phyloP scores from a whole-genome alignment of 2,329 filamentous ascomycete genomes.

The Grosmannia clavigera region DNA sequence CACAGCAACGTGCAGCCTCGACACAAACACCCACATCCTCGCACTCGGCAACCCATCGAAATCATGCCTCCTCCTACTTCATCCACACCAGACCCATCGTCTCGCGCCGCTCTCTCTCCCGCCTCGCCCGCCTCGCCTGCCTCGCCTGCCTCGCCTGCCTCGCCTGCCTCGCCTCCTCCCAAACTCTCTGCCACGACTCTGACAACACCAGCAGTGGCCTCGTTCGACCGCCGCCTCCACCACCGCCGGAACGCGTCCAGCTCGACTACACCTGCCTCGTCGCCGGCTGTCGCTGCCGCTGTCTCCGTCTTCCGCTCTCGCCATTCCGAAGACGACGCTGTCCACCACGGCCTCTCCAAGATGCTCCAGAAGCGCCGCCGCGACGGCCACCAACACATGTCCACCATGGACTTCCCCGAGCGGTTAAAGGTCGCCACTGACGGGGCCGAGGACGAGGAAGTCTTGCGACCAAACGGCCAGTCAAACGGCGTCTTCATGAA shows the following conservation, averaged over 20 bases:
- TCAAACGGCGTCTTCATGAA: constrained; percentile 46
- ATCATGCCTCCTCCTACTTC: too few relatives aligned
- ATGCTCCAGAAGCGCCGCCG: constrained; percentile 34
- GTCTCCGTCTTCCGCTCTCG: not conserved
- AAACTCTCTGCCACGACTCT: too few relatives aligned
- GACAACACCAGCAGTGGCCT: too few relatives aligned
- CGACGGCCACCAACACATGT: constrained; percentile 21
- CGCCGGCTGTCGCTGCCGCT: not conserved
- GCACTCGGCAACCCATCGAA: not conserved
- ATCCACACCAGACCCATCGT: too few relatives aligned
- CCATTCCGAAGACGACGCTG: not conserved
- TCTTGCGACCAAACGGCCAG: constrained; percentile 29
- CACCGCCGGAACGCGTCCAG: not conserved
- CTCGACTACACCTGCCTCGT: not conserved
- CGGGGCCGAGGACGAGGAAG: constrained; percentile 37
- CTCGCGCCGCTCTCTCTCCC: too few relatives aligned
- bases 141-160: too few relatives aligned
- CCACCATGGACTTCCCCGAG: constrained; percentile 40
- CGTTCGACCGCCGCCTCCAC: not conserved
- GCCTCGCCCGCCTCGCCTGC: too few relatives aligned
- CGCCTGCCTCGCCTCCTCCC: too few relatives aligned
- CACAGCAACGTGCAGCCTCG: not conserved
- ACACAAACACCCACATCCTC: not conserved
- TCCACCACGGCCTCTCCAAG: not conserved
- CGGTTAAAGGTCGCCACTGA: constrained; percentile 25